A percentile compares a stretch with the other conserved stretches of the same genome.
These are phyloP conservation scores for Lentithecium fluviatile DNA, from an alignment of 495 filamentous ascomycete genomes.

Conservation along the genomic window DNA sequence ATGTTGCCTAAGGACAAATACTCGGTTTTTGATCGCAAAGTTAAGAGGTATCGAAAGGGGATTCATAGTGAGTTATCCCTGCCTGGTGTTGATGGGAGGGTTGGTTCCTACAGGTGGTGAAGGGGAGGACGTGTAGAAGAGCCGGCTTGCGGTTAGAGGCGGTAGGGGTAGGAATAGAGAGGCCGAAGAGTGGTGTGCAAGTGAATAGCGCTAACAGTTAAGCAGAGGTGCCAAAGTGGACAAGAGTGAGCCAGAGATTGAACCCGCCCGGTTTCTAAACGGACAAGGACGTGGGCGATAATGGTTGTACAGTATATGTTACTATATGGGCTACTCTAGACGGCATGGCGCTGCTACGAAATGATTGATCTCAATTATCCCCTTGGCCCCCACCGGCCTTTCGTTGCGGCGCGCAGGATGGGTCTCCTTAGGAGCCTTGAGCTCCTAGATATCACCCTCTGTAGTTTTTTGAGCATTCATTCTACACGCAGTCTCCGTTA, in stretches of 20 bases:
- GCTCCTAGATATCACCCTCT: neutral
- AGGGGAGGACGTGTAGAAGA: too few relatives aligned
- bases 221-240: constrained; percentile 35
- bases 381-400: too few relatives aligned
- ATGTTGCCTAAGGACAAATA: constrained; percentile 98
- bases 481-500: too few relatives aligned
- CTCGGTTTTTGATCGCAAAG: constrained; percentile 94
- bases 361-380: too few relatives aligned
- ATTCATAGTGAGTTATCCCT: constrained; percentile 80
- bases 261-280: constrained; percentile 33
- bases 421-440: neutral
- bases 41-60: constrained; percentile 90
- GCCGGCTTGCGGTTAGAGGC: too few relatives aligned
- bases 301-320: constrained; percentile 22
- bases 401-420: too few relatives aligned
- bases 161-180: neutral
- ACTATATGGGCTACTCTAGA: neutral
- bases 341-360: too few relatives aligned
- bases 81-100: neutral
- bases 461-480: neutral
- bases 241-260: constrained; percentile 34
- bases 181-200: neutral
- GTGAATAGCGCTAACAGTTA: neutral
- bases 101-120: too few relatives aligned
- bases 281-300: neutral